These are phyloP conservation scores for Scutellaria baicalensis DNA, from an alignment of 257 asterid species.

Conservation along the genomic window DNA sequence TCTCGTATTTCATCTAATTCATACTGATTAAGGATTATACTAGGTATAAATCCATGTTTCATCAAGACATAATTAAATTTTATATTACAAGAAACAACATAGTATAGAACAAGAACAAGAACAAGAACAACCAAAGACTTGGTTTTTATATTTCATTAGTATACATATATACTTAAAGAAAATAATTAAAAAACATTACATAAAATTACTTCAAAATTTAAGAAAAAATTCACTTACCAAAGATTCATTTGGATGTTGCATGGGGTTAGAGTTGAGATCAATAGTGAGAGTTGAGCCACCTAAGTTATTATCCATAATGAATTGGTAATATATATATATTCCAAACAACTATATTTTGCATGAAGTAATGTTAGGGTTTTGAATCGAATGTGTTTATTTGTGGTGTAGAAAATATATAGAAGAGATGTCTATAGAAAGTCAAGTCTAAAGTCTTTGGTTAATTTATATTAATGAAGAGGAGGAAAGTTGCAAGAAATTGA, in stretches of 20 bases:
- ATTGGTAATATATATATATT: not conserved
- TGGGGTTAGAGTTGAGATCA: conserved; percentile 30
- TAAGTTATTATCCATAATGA: conserved; percentile 6
- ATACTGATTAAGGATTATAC: too few species aligned
- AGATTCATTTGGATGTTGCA: conserved; percentile 12
- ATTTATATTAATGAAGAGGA: not conserved
- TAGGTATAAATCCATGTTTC: too few species aligned
- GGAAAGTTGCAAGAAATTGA: conserved; percentile 14
- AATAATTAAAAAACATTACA: not conserved
- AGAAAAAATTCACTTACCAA: not conserved
- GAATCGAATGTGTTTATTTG: not conserved
- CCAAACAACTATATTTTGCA: not conserved
- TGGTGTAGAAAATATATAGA: not conserved
- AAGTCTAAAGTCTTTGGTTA: not conserved
- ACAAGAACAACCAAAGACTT: not conserved
- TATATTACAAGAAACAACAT: not conserved
- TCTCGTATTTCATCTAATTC: too few species aligned
- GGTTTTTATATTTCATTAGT: not conserved
- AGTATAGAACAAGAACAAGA: not conserved
- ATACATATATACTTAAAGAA: not conserved
- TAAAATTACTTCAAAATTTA: not conserved
- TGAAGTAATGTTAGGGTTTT: not conserved
- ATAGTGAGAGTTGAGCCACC: conserved; percentile 7
- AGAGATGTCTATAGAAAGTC: not conserved
- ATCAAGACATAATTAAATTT: too few species aligned